phyloP scores from a whole-genome alignment of 257 asterid species.

The Solanum appendiculatum region DNA sequence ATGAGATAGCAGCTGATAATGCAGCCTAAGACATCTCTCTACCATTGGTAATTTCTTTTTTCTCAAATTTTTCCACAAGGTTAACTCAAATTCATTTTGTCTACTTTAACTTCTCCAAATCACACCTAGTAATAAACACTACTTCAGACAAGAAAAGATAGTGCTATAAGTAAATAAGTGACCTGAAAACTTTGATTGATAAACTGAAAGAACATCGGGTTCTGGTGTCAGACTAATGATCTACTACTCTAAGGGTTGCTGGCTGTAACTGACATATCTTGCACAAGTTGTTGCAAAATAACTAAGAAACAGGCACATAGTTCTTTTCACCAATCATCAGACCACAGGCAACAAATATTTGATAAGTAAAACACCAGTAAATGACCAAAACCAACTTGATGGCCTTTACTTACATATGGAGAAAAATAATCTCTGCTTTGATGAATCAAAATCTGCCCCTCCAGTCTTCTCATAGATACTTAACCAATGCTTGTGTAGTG shows the following conservation, averaged over 20 bases:
- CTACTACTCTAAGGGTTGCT: neutral
- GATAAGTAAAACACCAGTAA: neutral
- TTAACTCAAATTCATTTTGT: neutral
- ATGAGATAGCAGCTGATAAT: neutral
- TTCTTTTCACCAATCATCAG: neutral
- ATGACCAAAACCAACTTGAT: neutral
- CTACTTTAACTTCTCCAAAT: neutral
- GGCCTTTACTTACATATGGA: slow-evolving; percentile 56
- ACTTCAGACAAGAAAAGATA: neutral
- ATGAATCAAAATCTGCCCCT: slow-evolving; percentile 55
- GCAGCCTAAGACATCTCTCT: neutral
- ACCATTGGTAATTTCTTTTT: neutral
- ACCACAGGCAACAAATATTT: neutral
- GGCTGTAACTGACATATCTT: neutral
- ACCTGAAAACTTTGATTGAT: neutral
- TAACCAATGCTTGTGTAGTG: slow-evolving; percentile 69
- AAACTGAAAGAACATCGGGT: neutral
- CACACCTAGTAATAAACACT: neutral
- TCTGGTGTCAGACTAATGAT: neutral
- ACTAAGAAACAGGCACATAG: neutral
- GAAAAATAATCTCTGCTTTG: slow-evolving; percentile 55
- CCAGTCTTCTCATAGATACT: slow-evolving; percentile 49
- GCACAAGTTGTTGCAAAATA: neutral
- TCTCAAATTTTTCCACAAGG: neutral
- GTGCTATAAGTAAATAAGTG: neutral